phyloP scores from a whole-genome alignment of 805 yeast species.

The Sporopachydermia lactativora region DNA sequence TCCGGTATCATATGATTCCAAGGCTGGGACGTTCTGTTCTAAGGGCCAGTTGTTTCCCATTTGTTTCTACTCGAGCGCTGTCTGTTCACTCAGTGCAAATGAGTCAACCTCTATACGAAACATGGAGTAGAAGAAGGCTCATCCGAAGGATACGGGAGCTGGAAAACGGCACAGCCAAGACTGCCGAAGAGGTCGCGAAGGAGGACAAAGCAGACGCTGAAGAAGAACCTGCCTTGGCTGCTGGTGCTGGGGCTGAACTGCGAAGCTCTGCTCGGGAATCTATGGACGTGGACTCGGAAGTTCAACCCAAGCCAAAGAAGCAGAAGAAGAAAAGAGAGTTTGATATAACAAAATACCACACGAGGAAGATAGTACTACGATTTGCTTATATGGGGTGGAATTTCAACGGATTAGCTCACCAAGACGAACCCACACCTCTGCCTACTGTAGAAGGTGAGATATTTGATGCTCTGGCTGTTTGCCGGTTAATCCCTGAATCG shows the following conservation, averaged over 20 bases:
- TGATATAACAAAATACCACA: slow-evolving; percentile 48
- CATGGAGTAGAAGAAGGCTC: slow-evolving; percentile 56
- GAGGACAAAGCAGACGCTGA: slow-evolving; percentile 2
- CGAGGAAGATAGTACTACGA: slow-evolving; percentile 60
- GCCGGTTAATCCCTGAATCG: slow-evolving; percentile 45
- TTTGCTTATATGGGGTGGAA: slow-evolving; percentile 93
- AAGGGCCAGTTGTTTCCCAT: no score
- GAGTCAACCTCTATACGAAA: slow-evolving; percentile 26
- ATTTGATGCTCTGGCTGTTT: slow-evolving; percentile 52
- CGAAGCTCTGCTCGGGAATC: background rate
- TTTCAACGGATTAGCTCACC: slow-evolving; percentile 81
- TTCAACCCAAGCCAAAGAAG: slow-evolving; percentile 10
- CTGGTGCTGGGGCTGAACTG: no score
- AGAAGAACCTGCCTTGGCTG: background rate
- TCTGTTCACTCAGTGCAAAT: no score
- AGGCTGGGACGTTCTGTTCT: no score
- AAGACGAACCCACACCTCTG: slow-evolving; percentile 56
- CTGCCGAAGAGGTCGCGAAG: background rate
- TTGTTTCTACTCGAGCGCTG: slow-evolving; percentile 5
- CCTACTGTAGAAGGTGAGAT: slow-evolving; percentile 81
- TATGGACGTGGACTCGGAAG: slow-evolving; percentile 5
- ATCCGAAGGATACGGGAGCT: slow-evolving; percentile 40
- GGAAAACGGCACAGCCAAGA: slow-evolving; percentile 24
- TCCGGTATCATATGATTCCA: no score
- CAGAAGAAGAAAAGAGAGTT: slow-evolving; percentile 29